Evolutionary conservation across 495 filamentous ascomycete genomes (phyloP).

Genomic region (Penicillium chermesinum): DNA sequence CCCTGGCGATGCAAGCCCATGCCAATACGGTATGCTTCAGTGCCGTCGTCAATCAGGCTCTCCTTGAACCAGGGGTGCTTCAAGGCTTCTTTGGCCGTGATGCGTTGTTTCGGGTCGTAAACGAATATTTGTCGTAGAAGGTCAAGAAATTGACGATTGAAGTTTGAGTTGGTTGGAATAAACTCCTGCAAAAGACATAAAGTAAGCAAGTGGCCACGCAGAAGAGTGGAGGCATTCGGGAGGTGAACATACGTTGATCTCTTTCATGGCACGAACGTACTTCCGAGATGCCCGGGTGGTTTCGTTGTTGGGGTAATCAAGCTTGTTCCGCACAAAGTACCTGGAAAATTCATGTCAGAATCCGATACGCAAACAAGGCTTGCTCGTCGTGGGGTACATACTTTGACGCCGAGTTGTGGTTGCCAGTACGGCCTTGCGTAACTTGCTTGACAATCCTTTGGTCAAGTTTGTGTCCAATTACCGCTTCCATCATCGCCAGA

Average conservation of each 20-base stretch:
- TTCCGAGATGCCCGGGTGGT: slow-evolving; percentile 84
- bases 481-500: slow-evolving; percentile 98
- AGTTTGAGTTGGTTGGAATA: slow-evolving; percentile 71
- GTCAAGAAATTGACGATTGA: slow-evolving; percentile 82
- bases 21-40: slow-evolving; percentile 76
- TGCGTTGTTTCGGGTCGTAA: slow-evolving; percentile 85
- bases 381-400: slow-evolving; percentile 48
- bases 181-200: slow-evolving; percentile 63
- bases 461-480: slow-evolving; percentile 73
- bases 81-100: slow-evolving; percentile 86
- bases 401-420: slow-evolving; percentile 74
- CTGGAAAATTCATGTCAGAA: slow-evolving; percentile 49
- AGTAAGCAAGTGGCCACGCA: not conserved
- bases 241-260: slow-evolving; percentile 59
- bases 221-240: no score
- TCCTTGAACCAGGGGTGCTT: slow-evolving; percentile 96
- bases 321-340: slow-evolving; percentile 76
- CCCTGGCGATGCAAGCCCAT: slow-evolving; percentile 30
- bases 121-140: slow-evolving; percentile 87
- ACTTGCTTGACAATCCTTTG: slow-evolving; percentile 69
- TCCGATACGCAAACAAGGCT: no score
- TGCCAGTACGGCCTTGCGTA: slow-evolving; percentile 56
- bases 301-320: slow-evolving; percentile 85
- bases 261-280: slow-evolving; percentile 95
- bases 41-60: slow-evolving; percentile 79